Evolutionary conservation across 768 basidiomycete genomes (phyloP).

Genomic region (Agrocybe chaxingu): DNA sequence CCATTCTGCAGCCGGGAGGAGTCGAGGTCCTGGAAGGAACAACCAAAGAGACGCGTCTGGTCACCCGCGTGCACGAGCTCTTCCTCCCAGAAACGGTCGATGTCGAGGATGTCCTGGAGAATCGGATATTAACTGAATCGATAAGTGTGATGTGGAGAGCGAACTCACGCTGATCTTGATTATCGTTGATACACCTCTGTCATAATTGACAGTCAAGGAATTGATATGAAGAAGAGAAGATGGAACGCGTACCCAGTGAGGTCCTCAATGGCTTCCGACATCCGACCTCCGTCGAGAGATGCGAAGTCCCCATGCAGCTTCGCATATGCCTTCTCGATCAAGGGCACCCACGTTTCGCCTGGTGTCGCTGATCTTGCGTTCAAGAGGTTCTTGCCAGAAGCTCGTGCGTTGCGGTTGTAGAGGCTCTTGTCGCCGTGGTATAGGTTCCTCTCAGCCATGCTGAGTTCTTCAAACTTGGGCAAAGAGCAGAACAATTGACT

Average conservation of each 20-base stretch:
- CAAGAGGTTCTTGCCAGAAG: constrained; percentile 12
- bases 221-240: not conserved
- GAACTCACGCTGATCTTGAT: too few relatives aligned
- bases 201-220: constrained; percentile 21
- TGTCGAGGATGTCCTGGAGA: constrained; percentile 39
- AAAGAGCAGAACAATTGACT: constrained; percentile 14
- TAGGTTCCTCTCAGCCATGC: constrained; percentile 6
- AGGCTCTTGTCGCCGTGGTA: constrained; percentile 14
- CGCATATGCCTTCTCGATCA: constrained; percentile 19
- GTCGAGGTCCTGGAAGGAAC: constrained; percentile 30
- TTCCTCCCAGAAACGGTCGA: constrained; percentile 45
- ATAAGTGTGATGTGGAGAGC: too few relatives aligned
- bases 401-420: constrained; percentile 14
- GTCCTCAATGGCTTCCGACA: constrained; percentile 46
- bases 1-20: constrained; percentile 15
- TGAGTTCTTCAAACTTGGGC: constrained; percentile 18
- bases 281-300: constrained; percentile 13
- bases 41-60: constrained; percentile 40
- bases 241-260: constrained; percentile 37
- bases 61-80: constrained; percentile 43
- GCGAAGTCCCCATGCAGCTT: constrained; percentile 18
- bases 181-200: too few relatives aligned
- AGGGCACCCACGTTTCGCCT: constrained; percentile 20
- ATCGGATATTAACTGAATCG: constrained; percentile 25
- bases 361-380: constrained; percentile 16